Evolutionary conservation across 176 grass and related monocot genomes (phyloP), one percentile per base, ranked within the genome.

Genomic region (Oryza officinalis): DNA sequence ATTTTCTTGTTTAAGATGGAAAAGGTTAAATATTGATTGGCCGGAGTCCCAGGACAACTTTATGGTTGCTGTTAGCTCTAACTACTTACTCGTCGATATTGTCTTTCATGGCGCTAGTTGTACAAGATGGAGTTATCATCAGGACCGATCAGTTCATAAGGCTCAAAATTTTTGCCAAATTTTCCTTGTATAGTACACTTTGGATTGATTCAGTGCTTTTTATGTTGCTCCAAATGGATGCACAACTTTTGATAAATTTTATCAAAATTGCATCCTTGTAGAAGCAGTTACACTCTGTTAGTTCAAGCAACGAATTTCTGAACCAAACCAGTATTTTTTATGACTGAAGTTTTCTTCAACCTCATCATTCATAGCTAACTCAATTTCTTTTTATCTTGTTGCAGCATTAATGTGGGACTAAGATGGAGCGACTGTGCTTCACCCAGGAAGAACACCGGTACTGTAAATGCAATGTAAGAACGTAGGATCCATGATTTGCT

Each of bases 321-420:
- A 82, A 82, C 77, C 65, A 7, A 71, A 45, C 20, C 27, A 78
- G 26, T 57, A 30, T 67, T 57, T 74, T 74, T 10, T 1, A n/a
- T 68, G 65, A 25, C 77, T 46, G 22, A 86, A 78, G n/a, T 59
- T 73, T 72, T 54, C 18, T 65, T 69, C 8, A 33, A 33, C n/a
- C 17, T 82, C 28, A 71, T 41, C 9, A 72, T 66, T 27, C 44
- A 83, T 82, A 60, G 1, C 25, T 80, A 46, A 64, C 15, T 78
- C 27, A 76, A 70, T 8, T 74, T 60, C 38, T 81, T 69, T 69
- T 77, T 78, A 33, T 90, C 22, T 38, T 83, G 27, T 86, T 60
- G 27, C 79, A 90, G 88, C 68, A 74, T 49, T 86, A 47, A 83
- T 15, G 74, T 2, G 1, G 27, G n/a, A 74, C n/a, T 66, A 13